Evolutionary conservation across 2,329 filamentous ascomycete species (phyloP).

Genomic region (Fusarium sp.): DNA sequence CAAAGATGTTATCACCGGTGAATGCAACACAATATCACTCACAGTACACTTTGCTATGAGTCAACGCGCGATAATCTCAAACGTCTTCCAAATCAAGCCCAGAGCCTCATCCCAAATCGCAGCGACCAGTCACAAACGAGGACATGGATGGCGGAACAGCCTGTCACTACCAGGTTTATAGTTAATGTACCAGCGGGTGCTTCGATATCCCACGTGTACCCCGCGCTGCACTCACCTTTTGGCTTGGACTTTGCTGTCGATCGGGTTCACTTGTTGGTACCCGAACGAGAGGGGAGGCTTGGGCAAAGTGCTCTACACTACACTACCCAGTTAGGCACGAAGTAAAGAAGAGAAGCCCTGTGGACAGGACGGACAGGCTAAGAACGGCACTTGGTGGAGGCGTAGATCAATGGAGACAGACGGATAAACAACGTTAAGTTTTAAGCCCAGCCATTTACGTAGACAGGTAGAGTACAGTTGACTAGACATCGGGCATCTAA

Average conservation of each 20-base stretch:
- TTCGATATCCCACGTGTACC: constrained; percentile 38
- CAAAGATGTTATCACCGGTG: neutral
- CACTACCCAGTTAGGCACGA: constrained; percentile 34
- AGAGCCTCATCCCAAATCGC: constrained; percentile 29
- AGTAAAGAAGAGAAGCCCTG: constrained; percentile 6
- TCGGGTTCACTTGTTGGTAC: constrained; percentile 37
- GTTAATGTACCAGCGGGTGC: constrained; percentile 5
- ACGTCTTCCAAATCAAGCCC: neutral
- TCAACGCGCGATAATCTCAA: constrained; percentile 22
- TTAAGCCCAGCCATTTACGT: neutral
- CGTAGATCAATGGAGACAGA: constrained; percentile 36
- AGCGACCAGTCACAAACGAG: constrained; percentile 20
- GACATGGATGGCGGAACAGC: constrained; percentile 25
- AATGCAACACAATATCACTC: neutral
- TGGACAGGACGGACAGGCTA: neutral
- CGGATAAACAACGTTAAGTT: neutral
- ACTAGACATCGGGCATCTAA: constrained; percentile 25
- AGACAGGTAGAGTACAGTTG: neutral
- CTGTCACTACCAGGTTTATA: constrained; percentile 13
- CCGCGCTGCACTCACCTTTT: constrained; percentile 33
- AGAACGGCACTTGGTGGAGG: constrained; percentile 39
- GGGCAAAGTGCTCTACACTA: constrained; percentile 24
- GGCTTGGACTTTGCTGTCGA: constrained; percentile 22
- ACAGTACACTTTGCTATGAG: constrained; percentile 12
- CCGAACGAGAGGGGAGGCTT: constrained; percentile 22